These are phyloP conservation scores for Phialophora macrospora DNA, from an alignment of 2,329 filamentous ascomycete species.

Conservation along the genomic window DNA sequence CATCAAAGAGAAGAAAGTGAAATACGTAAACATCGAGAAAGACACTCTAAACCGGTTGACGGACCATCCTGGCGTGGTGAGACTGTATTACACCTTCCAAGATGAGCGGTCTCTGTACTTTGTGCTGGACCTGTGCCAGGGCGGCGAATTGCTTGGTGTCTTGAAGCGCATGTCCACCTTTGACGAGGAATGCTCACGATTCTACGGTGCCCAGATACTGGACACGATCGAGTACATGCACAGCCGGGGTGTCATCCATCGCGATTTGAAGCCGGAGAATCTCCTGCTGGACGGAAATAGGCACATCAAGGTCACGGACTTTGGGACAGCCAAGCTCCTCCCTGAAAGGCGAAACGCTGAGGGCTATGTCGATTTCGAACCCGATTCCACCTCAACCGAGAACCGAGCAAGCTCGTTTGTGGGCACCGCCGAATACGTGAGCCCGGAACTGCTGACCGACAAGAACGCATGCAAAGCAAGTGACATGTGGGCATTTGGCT, in stretches of 20 bases:
- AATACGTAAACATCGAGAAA: constrained; percentile 99
- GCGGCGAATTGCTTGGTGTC: constrained; percentile 88
- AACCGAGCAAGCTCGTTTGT: constrained; percentile 91
- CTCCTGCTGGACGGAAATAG: constrained; percentile 93
- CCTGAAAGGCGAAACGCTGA: constrained; percentile 55
- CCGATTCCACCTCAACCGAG: constrained; percentile 50
- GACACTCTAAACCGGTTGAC: constrained; percentile 95
- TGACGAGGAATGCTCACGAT: constrained; percentile 89
- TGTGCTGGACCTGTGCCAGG: constrained; percentile 89
- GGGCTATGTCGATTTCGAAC: constrained; percentile 50
- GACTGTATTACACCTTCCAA: constrained; percentile 98
- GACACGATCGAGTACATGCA: constrained; percentile 99
- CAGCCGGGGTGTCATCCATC: constrained; percentile 90
- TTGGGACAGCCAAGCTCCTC: constrained; percentile 95
- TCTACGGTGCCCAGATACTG: constrained; percentile 94
- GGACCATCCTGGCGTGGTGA: constrained; percentile 93
- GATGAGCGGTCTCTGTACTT: constrained; percentile 96
- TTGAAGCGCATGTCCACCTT: constrained; percentile 94
- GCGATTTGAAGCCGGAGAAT: constrained; percentile 96
- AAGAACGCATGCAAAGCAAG: constrained; percentile 98
- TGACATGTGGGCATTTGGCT: constrained; percentile 97
- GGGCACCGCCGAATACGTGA: constrained; percentile 97
- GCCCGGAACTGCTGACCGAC: constrained; percentile 92
- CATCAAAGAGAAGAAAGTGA: constrained; percentile 99
- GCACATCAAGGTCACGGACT: constrained; percentile 99